Base-by-base conservation (phyloP, 306 rosid genomes). In the Inga oerstediana region DNA sequence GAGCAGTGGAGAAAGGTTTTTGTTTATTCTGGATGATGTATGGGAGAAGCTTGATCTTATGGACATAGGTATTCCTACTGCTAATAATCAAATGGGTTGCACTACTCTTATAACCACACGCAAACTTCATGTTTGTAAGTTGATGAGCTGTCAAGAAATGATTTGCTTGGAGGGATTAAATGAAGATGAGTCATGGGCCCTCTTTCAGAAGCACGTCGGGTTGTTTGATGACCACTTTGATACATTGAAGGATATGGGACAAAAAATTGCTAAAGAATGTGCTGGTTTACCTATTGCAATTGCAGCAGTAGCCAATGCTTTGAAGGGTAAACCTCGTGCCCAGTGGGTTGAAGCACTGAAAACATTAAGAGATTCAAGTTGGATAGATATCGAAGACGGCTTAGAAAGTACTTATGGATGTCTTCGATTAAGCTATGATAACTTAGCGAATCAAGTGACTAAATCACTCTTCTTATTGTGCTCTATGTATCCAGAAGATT, bases 261-360 rank as follows among this genome's bases (percentile, higher is more conserved):
- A n/a, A 2, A 0, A 76, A n/a, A 43, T 76, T 12, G n/a, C n/a
- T 35, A n/a, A 58, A 12, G 39, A 39, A 39, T 76, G 80, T 24
- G 19, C 0, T 34, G 71, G 72, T 32, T 66, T 66, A 32, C 72
- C 72, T 66, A 7, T 76, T 56, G 80, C 80, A 58, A 59, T 76
- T 58, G 69, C 3, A 5, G 37, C 70, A 0, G 41, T 76, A 0
- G 80, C 52, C 15, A 76, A 10, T 34, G 2, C 56, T 41, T 43
- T 76, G 4, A 58, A 0, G 5, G 56, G 12, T 7, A 76, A 22
- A 76, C 2, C 14, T 58, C 3, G 0, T 2, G 3, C 0, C 5
- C 16, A 58, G 0, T 76, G 80, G 80, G 45, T 0, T 0, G 14
- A 0, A 39, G 72, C 46, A 67, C 35, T 67, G 12, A 1, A 16